phyloP scores from a whole-genome alignment of 345 rosid species.

The Hibiscus tridactylites region DNA sequence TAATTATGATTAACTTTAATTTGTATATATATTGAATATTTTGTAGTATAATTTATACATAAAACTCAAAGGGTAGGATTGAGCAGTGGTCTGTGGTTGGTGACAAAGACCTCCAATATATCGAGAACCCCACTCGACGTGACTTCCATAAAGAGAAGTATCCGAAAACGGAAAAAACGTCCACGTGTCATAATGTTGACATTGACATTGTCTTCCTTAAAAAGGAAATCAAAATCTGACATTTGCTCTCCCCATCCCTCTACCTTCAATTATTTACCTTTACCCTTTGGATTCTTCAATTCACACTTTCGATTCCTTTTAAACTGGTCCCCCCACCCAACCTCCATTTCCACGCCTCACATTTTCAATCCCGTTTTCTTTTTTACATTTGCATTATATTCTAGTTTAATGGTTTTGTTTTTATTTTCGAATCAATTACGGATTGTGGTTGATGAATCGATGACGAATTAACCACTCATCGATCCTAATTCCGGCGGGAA shows the following conservation, averaged over 20 bases:
- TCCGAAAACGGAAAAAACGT: conserved; percentile 17
- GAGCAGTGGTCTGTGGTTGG: no score
- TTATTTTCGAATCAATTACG: no score
- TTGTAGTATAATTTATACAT: no score
- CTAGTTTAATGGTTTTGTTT: no score
- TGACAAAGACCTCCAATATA: not conserved
- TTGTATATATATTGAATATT: no score
- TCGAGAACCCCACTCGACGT: conserved; percentile 26
- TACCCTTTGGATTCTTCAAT: not conserved
- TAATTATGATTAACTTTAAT: no score
- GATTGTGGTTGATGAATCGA: no score
- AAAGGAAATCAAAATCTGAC: not conserved
- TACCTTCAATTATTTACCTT: not conserved
- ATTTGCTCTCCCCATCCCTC: not conserved
- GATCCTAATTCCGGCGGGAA: not conserved
- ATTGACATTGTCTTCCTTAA: not conserved
- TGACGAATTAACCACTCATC: no score
- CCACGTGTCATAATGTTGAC: conserved; percentile 26
- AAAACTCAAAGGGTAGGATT: no score
- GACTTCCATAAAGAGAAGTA: conserved; percentile 33
- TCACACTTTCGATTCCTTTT: not conserved
- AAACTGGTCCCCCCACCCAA: not conserved
- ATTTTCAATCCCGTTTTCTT: not conserved
- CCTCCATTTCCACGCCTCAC: not conserved
- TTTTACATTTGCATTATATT: not conserved